Base-by-base conservation (phyloP, 202 grass and related monocot genomes). In the Schoenoplectus tabernaemontani region DNA sequence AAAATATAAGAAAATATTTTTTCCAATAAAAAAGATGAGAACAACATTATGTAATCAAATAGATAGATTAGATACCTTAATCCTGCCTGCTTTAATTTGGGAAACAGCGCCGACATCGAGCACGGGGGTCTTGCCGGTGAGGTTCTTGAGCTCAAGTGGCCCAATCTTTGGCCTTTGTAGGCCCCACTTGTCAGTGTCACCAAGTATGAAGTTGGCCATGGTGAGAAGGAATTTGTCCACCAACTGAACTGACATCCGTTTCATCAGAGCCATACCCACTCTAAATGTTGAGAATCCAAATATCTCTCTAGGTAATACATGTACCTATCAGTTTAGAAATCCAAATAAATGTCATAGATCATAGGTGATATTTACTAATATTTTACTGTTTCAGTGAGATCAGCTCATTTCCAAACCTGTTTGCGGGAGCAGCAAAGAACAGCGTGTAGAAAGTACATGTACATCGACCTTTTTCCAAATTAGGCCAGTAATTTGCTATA, bases 41-140 rank as follows among this genome's bases (percentile, higher is more conserved):
- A n/a, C n/a, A n/a, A n/a, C n/a, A 17, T 17, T 63, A 5, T 15
- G 3, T 15, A 6, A 67, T 50, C 10, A 9, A 60, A 47, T 54
- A 28, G 9, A 72, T 16, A 32, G 67, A 17, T 43, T 42, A 42
- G 56, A 16, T 57, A 98, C 96, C 95, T 91, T 95, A 85, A 98
- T 98, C 79, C 87, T 92, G 57, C 96, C 96, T 51, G 86, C 80
- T 92, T 92, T 98, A 85, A 98, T 98, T 80, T 92, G 85, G n/a
- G 53, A 64, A 34, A 98, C 78, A n/a, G 96, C 85, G n/a, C 96
- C 96, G 1, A 92, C 88, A 59, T 98, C 96, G 48, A 98, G 86
- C 69, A 98, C 91, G 2, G 96, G 96, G 28, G 96, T 98, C 57
- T 88, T 84, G 42, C 96, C 96, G 10, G 91, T 92, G 79, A 95